Base-by-base conservation (phyloP, 139 green algal species). In the Closterium sp. region DNA sequence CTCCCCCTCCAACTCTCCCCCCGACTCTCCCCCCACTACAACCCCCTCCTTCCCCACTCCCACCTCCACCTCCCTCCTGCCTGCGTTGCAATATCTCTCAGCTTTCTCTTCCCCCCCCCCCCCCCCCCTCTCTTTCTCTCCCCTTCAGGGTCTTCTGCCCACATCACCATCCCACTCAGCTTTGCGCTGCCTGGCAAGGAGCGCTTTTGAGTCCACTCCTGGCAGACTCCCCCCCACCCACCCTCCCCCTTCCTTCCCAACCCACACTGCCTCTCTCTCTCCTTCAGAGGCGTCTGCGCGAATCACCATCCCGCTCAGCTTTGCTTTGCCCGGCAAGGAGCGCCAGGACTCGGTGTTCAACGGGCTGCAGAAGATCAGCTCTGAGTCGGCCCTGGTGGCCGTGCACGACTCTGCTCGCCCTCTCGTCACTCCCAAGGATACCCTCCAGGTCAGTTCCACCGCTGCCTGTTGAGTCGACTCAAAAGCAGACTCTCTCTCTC, bases 371-470 rank as follows among this genome's bases (percentile, higher is more conserved):
- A 43, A 69, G 43, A 69, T 69, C 9, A 69, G 43, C 43, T 12
- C 43, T 69, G 7, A 28, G 1, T 69, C 43, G 1, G 43, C 92
- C n/a, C 95, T 99, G 2, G 97, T 99, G 5, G 97, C 97, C 6
- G 95, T 99, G 16, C 98, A 99, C 93, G 98, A 99, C 94, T 98
- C 97, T 12, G 98, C 98, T 3, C 95, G 98, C 28, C 98, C 98
- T 9, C 93, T 99, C 19, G 90, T 99, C 6, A 96, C 90, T 0
- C 16, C 95, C 7, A 93, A 94, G 9, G 97, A 99, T 86, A 89
- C 84, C 36, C 43, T 69, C 43, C 43, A 69, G 43, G 43, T 69
- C 43, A 69, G 43, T 16, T n/a, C n/a, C n/a, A n/a, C n/a, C n/a
- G n/a, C n/a, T n/a, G n/a, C n/a, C n/a, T n/a, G n/a, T n/a, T n/a